A percentile compares a stretch with the other conserved stretches of the same genome.
Conservation (phyloP, 2,329 filamentous ascomycete genomes). For the Aspergillus fructus region DNA sequence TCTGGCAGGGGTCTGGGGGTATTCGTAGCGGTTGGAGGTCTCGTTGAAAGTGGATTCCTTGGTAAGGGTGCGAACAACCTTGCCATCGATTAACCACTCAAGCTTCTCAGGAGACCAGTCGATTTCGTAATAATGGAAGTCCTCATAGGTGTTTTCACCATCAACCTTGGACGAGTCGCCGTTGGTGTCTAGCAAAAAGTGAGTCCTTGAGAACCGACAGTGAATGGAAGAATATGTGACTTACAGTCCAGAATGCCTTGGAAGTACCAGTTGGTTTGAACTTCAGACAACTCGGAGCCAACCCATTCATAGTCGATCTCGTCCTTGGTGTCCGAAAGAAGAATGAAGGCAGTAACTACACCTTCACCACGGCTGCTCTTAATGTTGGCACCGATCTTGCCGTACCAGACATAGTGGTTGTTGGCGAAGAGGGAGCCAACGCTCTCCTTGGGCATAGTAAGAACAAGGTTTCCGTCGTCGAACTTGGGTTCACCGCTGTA, state of each 20-base stretch:
- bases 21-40: slow-evolving; percentile 78
- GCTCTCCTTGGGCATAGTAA: slow-evolving; percentile 86
- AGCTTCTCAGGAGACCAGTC: slow-evolving; percentile 87
- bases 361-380: slow-evolving; percentile 81
- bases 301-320: slow-evolving; percentile 98
- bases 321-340: slow-evolving; percentile 93
- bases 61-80: slow-evolving; percentile 66
- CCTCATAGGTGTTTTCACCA: slow-evolving; percentile 66
- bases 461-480: slow-evolving; percentile 64
- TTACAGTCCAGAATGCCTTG: slow-evolving; percentile 89
- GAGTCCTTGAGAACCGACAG: not conserved
- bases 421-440: slow-evolving; percentile 83
- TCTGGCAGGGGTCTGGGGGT: slow-evolving; percentile 85
- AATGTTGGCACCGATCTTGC: slow-evolving; percentile 80
- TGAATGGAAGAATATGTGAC: slow-evolving; percentile 34
- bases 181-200: slow-evolving; percentile 62
- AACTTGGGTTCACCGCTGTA: slow-evolving; percentile 71
- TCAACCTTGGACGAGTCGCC: slow-evolving; percentile 63
- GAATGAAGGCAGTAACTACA: slow-evolving; percentile 96
- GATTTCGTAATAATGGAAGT: slow-evolving; percentile 88
- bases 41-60: slow-evolving; percentile 81
- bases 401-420: slow-evolving; percentile 94
- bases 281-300: slow-evolving; percentile 71
- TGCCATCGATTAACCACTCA: slow-evolving; percentile 83
- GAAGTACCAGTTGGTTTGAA: slow-evolving; percentile 96